Evolutionary conservation across 495 filamentous ascomycete genomes (phyloP).

Genomic region (Neurospora africana): DNA sequence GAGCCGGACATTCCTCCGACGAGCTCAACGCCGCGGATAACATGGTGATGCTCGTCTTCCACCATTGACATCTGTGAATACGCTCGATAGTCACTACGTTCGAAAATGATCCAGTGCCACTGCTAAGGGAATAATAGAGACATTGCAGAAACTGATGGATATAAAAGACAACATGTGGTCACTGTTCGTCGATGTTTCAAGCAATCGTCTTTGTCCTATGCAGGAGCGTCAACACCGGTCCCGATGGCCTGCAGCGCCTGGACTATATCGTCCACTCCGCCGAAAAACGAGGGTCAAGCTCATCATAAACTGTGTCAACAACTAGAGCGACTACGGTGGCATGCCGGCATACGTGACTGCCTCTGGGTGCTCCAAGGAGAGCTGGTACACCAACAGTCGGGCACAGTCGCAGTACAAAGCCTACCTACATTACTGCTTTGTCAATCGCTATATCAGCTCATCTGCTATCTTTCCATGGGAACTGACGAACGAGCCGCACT

Average conservation of each 20-base stretch:
- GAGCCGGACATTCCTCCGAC: constrained; percentile 11
- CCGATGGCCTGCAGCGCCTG: constrained; percentile 55
- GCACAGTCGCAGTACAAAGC: constrained; percentile 50
- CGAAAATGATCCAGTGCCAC: background rate
- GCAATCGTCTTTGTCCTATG: background rate
- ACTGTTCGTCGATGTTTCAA: background rate
- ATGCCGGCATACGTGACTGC: constrained; percentile 52
- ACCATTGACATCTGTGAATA: background rate
- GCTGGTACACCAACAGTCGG: constrained; percentile 46
- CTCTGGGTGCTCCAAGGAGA: constrained; percentile 40
- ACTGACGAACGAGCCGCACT: constrained; percentile 60
- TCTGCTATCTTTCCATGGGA: constrained; percentile 62
- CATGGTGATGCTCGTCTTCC: background rate
- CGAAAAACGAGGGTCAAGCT: constrained; percentile 43
- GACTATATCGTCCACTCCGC: constrained; percentile 46
- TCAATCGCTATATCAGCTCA: constrained; percentile 47
- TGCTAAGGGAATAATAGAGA: too few species aligned
- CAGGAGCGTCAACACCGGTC: constrained; percentile 41
- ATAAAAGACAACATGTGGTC: background rate
- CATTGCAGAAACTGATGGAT: background rate
- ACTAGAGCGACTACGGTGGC: constrained; percentile 56
- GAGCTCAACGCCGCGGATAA: constrained; percentile 5
- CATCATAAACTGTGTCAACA: constrained; percentile 48
- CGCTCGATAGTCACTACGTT: background rate
- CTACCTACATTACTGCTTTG: constrained; percentile 56